Evolutionary conservation across 768 basidiomycete species (phyloP).

Genomic region (Termitomyces sp.): DNA sequence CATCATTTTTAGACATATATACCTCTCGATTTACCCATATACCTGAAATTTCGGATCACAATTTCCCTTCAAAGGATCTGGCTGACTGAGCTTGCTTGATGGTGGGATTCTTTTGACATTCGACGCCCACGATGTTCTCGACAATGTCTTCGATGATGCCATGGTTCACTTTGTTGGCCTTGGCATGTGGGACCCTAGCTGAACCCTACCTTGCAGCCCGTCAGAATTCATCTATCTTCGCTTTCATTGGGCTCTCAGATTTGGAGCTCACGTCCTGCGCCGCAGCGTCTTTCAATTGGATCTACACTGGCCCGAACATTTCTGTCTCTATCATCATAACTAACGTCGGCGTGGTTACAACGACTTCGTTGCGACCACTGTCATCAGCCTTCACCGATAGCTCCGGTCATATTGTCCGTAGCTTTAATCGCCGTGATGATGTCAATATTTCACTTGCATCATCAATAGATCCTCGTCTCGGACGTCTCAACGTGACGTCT

Average conservation of each 20-base stretch:
- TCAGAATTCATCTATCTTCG: constrained; percentile 16
- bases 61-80: no score
- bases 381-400: constrained; percentile 1
- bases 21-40: neutral
- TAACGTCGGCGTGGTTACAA: constrained; percentile 26
- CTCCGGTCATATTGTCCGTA: neutral
- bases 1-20: neutral
- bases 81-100: no score
- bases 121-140: constrained; percentile 1
- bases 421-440: constrained; percentile 13
- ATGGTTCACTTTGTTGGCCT: constrained; percentile 2
- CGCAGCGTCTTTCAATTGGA: constrained; percentile 31
- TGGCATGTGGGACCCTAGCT: neutral
- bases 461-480: constrained; percentile 22
- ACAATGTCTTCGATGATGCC: constrained; percentile 7
- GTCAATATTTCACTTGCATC: constrained; percentile 23
- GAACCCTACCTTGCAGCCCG: constrained; percentile 1
- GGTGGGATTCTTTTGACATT: neutral
- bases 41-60: neutral
- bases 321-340: constrained; percentile 33
- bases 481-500: constrained; percentile 36
- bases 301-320: constrained; percentile 29
- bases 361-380: constrained; percentile 4
- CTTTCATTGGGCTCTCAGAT: constrained; percentile 15
- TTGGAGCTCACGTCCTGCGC: constrained; percentile 23